Evolutionary conservation across 2,329 filamentous ascomycete species (phyloP), one percentile per base, ranked within the genome.

Genomic region (Leptographium radiaticola): DNA sequence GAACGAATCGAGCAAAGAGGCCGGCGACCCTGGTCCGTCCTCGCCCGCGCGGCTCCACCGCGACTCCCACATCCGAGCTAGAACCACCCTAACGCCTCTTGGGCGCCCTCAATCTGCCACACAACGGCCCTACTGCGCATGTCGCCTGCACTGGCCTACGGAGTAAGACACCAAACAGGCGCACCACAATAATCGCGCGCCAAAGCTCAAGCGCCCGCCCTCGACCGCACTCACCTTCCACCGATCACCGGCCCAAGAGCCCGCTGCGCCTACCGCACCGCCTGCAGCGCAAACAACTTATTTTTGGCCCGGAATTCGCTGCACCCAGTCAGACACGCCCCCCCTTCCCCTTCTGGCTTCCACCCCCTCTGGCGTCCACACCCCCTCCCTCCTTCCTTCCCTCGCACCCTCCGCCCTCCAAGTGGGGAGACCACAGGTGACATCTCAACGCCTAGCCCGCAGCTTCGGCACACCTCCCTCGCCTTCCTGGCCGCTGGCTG

Each of bases 121-220:
- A 12, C 20, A 15, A 20, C 20, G n/a, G n/a, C n/a, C n/a, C n/a
- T n/a, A n/a, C n/a, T n/a, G n/a, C n/a, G n/a, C n/a, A n/a, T n/a
- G n/a, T n/a, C n/a, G n/a, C n/a, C n/a, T n/a, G n/a, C n/a, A n/a
- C 39, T n/a, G 39, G 16, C 39, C 39, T 42, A 42, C 39, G n/a
- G 39, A 42, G 16, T 49, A 34, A 49, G 47, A 31, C 47, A 38
- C 33, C 47, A 44, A 52, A 49, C 54, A 52, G 52, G 44, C 54
- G 56, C 56, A 52, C 50, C 49, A 31, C 47, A 18, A 50, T 58
- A 58, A 58, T 58, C 57, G 57, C 57, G 57, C 57, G 57, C 55
- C 57, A 58, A 58, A 57, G 16, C 36, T 50, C 57, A 58, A 57
- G 57, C 57, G 57, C 57, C 57, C 52, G 44, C 42, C 48, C 39